Conservation (phyloP, 306 rosid genomes). For the Chamaecrista fasciculata region DNA sequence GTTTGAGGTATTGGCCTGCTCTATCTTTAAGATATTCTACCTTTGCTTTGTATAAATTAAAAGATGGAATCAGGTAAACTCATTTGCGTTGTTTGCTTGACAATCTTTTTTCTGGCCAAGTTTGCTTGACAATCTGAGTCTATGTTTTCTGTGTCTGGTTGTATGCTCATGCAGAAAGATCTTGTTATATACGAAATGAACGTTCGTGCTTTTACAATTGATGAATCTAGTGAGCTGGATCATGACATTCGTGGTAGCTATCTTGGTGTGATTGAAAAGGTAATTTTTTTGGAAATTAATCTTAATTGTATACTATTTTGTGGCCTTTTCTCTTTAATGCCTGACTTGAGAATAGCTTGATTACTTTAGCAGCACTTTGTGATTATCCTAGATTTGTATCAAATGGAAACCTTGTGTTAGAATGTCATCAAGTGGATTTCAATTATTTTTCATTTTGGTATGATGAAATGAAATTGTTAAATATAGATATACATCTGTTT, state of each 20-base stretch:
- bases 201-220: constrained; percentile 82
- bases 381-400: neutral
- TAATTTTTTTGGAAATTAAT: constrained; percentile 33
- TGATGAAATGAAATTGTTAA: constrained; percentile 6
- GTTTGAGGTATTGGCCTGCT: constrained; percentile 17
- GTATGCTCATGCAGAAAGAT: constrained; percentile 67
- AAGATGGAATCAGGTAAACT: constrained; percentile 22
- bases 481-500: constrained; percentile 19
- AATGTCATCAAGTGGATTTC: neutral
- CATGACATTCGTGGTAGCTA: constrained; percentile 73
- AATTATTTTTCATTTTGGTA: constrained; percentile 4
- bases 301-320: neutral
- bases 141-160: constrained; percentile 11
- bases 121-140: constrained; percentile 23
- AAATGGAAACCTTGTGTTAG: constrained; percentile 9
- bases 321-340: neutral
- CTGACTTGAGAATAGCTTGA: constrained; percentile 12
- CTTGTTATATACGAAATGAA: constrained; percentile 96
- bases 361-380: neutral
- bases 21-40: constrained; percentile 7
- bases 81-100: constrained; percentile 9
- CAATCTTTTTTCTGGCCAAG: no score
- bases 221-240: constrained; percentile 81
- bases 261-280: constrained; percentile 95
- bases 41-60: constrained; percentile 1